phyloP scores from a whole-genome alignment of 148 eudicot genomes.

The Polygonum maritimum region DNA sequence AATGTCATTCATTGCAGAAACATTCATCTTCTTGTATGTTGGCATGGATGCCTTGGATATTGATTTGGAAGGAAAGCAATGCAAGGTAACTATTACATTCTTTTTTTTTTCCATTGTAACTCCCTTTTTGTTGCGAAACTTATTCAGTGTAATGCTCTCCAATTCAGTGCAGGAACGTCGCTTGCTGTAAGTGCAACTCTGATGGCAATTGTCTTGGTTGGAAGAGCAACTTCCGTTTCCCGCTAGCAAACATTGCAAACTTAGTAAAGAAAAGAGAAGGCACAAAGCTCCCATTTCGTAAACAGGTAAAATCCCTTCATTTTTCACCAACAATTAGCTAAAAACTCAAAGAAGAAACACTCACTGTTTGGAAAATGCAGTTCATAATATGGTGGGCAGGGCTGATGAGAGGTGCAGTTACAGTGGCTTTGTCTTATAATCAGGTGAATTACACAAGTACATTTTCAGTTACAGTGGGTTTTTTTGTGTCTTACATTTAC shows the following conservation, averaged over 20 bases:
- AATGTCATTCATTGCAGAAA: slow-evolving; percentile 74
- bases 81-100: slow-evolving; percentile 39
- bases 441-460: slow-evolving; percentile 33
- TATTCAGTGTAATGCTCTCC: background rate
- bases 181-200: slow-evolving; percentile 57
- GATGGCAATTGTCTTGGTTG: slow-evolving; percentile 56
- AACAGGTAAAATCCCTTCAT: slow-evolving; percentile 39
- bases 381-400: slow-evolving; percentile 99
- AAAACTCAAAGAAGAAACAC: background rate
- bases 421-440: slow-evolving; percentile 87
- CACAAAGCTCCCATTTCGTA: slow-evolving; percentile 35
- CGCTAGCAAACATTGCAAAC: slow-evolving; percentile 48
- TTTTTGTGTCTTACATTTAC: background rate
- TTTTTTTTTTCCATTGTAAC: background rate
- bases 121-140: background rate
- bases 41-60: slow-evolving; percentile 90
- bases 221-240: slow-evolving; percentile 91
- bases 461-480: background rate
- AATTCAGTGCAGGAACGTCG: slow-evolving; percentile 68
- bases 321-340: background rate
- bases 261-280: slow-evolving; percentile 24
- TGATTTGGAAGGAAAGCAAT: slow-evolving; percentile 61
- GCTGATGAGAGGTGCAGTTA: slow-evolving; percentile 92
- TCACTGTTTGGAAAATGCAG: slow-evolving; percentile 30
- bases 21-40: slow-evolving; percentile 80